A percentile compares a stretch with the other conserved stretches of the same genome.
Conservation (phyloP, 495 filamentous ascomycete species). For the Jackrogersella multiformis region DNA sequence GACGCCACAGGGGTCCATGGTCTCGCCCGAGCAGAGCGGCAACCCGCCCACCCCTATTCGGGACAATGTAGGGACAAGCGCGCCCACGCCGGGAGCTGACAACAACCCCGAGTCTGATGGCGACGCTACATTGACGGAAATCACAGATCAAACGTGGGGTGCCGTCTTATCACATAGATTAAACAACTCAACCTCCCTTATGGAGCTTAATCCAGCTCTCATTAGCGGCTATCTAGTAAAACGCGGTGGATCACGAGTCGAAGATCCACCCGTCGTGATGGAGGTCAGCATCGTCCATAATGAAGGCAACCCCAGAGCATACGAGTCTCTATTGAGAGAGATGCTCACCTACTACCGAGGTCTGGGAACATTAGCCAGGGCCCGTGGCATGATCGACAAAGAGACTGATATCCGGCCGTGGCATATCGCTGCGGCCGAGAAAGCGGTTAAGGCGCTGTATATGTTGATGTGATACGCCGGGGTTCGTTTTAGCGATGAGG, state of each 20-base stretch:
- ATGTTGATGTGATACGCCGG: constrained; percentile 59
- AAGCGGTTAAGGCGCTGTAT: constrained; percentile 67
- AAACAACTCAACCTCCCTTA: constrained; percentile 69
- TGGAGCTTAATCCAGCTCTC: constrained; percentile 70
- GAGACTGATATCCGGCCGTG: constrained; percentile 76
- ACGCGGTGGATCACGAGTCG: constrained; percentile 67
- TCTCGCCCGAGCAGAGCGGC: constrained; percentile 65
- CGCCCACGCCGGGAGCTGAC: constrained; percentile 66
- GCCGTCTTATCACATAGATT: constrained; percentile 77
- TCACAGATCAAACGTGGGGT: constrained; percentile 83
- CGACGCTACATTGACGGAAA: constrained; percentile 78
- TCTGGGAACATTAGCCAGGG: constrained; percentile 76
- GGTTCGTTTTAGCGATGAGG: background rate
- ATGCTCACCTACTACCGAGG: constrained; percentile 78
- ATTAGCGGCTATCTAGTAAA: constrained; percentile 81
- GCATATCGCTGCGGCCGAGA: constrained; percentile 84
- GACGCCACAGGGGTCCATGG: constrained; percentile 64
- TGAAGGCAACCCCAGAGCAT: constrained; percentile 59
- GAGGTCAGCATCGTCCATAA: constrained; percentile 73
- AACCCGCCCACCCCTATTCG: constrained; percentile 59
- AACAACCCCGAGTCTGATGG: constrained; percentile 67
- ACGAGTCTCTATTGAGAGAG: constrained; percentile 73
- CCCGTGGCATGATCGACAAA: constrained; percentile 70
- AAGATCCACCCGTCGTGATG: constrained; percentile 70
- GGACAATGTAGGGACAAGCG: constrained; percentile 57